Percentiles rank a stretch among this genome's conserved stretches.
phyloP scores from a whole-genome alignment of 2,329 filamentous ascomycete species.

The Aspergillus brasiliensis region DNA sequence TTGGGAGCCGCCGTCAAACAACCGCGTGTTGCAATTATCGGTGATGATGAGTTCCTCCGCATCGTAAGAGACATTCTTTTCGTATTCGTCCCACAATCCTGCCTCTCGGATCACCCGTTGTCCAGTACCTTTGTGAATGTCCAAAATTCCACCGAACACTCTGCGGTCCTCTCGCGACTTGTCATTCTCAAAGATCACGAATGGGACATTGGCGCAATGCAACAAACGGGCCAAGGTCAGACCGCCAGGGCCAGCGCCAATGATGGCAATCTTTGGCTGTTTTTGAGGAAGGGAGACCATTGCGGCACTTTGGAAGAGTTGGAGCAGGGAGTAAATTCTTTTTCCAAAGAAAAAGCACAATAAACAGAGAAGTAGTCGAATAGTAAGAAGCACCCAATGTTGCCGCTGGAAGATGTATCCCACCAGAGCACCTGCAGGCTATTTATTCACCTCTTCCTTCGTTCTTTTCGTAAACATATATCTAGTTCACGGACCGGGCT shows the following conservation, averaged over 20 bases:
- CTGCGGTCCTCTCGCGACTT: conserved; percentile 8
- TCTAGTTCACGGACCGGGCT: too few relatives aligned
- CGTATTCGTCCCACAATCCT: conserved; percentile 25
- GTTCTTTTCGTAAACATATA: too few relatives aligned
- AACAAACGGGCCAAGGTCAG: conserved; percentile 24
- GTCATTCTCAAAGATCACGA: conserved; percentile 23
- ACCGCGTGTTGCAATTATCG: conserved; percentile 14
- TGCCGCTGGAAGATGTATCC: too few relatives aligned
- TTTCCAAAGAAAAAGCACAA: too few relatives aligned
- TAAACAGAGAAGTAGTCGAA: too few relatives aligned
- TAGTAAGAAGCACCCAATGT: too few relatives aligned
- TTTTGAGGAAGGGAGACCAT: too few relatives aligned
- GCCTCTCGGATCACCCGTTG: conserved; percentile 26
- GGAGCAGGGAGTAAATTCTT: too few relatives aligned
- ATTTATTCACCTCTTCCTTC: too few relatives aligned
- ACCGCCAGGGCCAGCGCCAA: conserved; percentile 23
- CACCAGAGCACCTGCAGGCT: too few relatives aligned
- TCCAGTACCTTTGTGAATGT: conserved; percentile 22
- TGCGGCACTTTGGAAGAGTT: too few relatives aligned
- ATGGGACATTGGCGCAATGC: conserved; percentile 18
- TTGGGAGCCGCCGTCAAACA: conserved; percentile 23
- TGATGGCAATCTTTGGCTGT: conserved; percentile 20
- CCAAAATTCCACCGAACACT: conserved; percentile 25
- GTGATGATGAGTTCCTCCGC: conserved; percentile 20
- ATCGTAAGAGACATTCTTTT: too few relatives aligned